A percentile compares a stretch with the other conserved stretches of the same genome.
phyloP scores from a whole-genome alignment of 306 rosid species.

The Cercis canadensis region DNA sequence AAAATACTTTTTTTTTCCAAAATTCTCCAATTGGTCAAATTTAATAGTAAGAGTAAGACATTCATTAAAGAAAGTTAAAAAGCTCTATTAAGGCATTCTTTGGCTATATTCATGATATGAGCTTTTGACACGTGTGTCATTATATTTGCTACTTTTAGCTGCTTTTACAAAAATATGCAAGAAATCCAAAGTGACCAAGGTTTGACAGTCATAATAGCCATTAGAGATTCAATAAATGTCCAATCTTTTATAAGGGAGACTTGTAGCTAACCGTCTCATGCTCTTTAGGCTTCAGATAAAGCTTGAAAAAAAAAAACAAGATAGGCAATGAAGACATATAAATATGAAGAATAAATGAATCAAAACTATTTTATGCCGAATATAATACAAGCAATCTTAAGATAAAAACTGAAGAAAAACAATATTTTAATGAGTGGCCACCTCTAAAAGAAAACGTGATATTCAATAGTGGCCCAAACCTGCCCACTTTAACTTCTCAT shows the following conservation, averaged over 20 bases:
- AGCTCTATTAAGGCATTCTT: not conserved
- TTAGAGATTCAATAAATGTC: conserved; percentile 12
- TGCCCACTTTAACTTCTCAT: too few species aligned
- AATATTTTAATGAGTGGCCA: conserved; percentile 29
- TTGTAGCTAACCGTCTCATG: not conserved
- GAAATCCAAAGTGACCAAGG: not conserved
- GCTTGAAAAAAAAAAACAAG: not conserved
- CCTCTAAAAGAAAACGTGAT: conserved; percentile 92
- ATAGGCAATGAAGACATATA: not conserved
- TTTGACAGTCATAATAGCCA: conserved; percentile 9
- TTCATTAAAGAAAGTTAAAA: conserved; percentile 8
- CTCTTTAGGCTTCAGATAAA: conserved; percentile 5
- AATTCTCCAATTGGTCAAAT: too few species aligned
- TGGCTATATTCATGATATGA: conserved; percentile 27
- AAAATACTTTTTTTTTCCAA: too few species aligned
- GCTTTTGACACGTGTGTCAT: conserved; percentile 20
- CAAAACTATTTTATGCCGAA: too few species aligned
- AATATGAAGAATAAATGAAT: too few species aligned
- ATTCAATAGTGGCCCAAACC: conserved; percentile 94
- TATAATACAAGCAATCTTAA: not conserved
- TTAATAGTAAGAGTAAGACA: too few species aligned
- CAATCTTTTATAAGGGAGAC: not conserved
- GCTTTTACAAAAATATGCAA: conserved; percentile 4
- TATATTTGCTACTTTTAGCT: not conserved
- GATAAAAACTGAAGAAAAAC: not conserved